Evolutionary conservation across 768 basidiomycete species (phyloP), one percentile per base, ranked within the genome.

Genomic region (Sarcodon aspratus): DNA sequence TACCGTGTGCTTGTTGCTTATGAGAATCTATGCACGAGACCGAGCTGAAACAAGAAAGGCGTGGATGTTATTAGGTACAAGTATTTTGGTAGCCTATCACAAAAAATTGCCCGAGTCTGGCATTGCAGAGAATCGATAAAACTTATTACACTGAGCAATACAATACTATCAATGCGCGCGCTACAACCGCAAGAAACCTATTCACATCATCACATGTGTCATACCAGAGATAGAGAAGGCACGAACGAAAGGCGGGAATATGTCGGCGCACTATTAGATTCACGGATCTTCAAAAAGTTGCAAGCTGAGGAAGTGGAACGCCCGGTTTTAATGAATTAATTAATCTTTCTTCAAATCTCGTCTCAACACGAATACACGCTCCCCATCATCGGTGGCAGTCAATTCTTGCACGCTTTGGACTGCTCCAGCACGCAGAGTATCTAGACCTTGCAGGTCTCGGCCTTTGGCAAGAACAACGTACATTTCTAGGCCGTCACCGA

Each of bases 401-500:
- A 87, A 58, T 63, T 91, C 89, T 59, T 80, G 76, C 31, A 77
- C 58, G 27, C 15, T 15, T 15, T 42, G 40, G 5, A 42, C 40
- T 15, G 9, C 27, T 42, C 13, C 27, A 21, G 80, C 80, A 13
- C 67, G 67, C 32, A 81, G 53, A 40, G 62, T 69, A 55, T 77
- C 77, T 48, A 86, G 61, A 3, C 75, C 79, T 52, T 82, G 76
- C 47, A 79, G 57, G 33, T 71, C 69, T 32, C 80, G 79, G 37
- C 75, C 84, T 59, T 74, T 78, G 33, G 87, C 79, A 40, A 94
- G 73, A 42, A 90, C 82, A 49, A 97, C 74, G 59, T 84, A 95
- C 53, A 95, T 87, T 62, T 98, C 93, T 34, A 98, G 75, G 3
- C 90, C 91, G 63, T 98, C 95, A 40, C 95, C 95, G 54, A 99